Conservation (phyloP, 2,329 filamentous ascomycete species). For the Aspergillus japonicus region DNA sequence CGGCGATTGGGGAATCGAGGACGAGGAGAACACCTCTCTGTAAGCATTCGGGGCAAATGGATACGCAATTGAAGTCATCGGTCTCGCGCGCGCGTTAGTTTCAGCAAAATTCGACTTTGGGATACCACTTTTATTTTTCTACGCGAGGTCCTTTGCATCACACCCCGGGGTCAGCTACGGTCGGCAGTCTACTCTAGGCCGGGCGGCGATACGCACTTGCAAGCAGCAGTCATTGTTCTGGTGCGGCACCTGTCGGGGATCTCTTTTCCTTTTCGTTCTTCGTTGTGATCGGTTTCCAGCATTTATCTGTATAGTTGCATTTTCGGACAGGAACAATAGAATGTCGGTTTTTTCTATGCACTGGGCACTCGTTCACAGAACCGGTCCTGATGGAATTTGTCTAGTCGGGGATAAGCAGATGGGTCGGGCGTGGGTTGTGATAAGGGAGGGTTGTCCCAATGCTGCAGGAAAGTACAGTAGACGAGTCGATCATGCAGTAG, state of each 20-base stretch:
- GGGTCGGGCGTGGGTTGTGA: too few relatives aligned
- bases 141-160: neutral
- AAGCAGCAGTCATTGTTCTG: neutral
- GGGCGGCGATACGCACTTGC: neutral
- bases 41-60: neutral
- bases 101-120: constrained; percentile 1
- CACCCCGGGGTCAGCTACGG: neutral
- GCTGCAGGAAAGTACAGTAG: too few relatives aligned
- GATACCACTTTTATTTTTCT: constrained; percentile 2
- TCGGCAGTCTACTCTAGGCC: neutral
- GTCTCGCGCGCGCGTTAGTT: neutral
- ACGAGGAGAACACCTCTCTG: neutral
- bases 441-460: too few relatives aligned
- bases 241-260: neutral
- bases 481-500: too few relatives aligned
- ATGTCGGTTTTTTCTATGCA: neutral
- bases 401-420: too few relatives aligned
- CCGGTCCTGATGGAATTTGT: too few relatives aligned
- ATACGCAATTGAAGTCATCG: neutral
- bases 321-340: neutral
- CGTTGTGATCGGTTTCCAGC: neutral
- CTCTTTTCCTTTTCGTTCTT: neutral
- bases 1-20: neutral
- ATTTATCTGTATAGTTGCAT: neutral
- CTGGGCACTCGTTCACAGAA: too few relatives aligned